Evolutionary conservation across 169 alveolate species (phyloP).

Genomic region (Plasmodium fragile): DNA sequence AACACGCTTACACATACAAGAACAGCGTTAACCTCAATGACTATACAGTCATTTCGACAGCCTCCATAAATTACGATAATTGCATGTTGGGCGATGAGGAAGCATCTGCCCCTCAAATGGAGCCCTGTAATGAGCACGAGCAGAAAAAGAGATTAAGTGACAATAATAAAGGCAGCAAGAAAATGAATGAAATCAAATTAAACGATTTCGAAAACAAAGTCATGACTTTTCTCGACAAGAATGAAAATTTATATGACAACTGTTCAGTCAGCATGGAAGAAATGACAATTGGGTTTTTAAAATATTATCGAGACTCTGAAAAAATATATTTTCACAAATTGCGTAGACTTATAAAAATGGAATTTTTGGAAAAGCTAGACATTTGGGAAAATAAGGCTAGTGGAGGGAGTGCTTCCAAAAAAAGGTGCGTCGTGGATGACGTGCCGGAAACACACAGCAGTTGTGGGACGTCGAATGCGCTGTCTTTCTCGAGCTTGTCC

Average conservation of each 20-base stretch:
- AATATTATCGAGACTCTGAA: constrained; percentile 16
- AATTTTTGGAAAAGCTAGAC: constrained; percentile 19
- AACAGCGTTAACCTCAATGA: not conserved
- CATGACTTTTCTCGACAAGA: not conserved
- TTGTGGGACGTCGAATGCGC: not conserved
- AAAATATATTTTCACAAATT: constrained; percentile 19
- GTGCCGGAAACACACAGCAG: not conserved
- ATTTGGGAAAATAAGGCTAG: constrained; percentile 6
- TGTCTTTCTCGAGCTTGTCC: not conserved
- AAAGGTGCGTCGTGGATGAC: not conserved
- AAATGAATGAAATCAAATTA: constrained; percentile 4
- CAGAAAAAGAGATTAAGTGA: not conserved
- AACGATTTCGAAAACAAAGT: constrained; percentile 29
- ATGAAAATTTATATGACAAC: constrained; percentile 37
- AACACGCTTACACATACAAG: not conserved
- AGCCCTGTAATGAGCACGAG: not conserved
- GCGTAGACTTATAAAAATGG: constrained; percentile 22
- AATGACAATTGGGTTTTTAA: constrained; percentile 34
- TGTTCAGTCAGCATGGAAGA: constrained; percentile 57
- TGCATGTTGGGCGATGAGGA: not conserved
- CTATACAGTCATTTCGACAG: not conserved
- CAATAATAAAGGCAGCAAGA: not conserved
- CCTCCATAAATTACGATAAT: not conserved
- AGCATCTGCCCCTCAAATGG: not conserved
- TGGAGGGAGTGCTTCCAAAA: not conserved